These are phyloP conservation scores for Salix viminalis DNA, from an alignment of 345 rosid species.

Conservation along the genomic window DNA sequence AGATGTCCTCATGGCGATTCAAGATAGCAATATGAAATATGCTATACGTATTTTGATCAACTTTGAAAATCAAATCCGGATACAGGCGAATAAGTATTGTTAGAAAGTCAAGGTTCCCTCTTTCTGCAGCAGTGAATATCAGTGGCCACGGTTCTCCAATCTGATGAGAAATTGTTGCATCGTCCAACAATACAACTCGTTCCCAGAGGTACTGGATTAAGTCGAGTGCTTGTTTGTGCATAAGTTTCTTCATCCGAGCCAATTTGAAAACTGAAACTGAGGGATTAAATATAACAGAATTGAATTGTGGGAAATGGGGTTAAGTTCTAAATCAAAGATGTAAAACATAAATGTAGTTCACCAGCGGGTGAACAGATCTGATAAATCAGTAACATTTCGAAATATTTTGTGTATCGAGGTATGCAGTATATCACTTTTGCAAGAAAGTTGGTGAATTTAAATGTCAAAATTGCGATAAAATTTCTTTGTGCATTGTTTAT, in stretches of 20 bases:
- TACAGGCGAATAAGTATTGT: slow-evolving; percentile 13
- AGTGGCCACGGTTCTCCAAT: background rate
- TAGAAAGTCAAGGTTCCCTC: slow-evolving; percentile 37
- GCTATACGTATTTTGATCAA: slow-evolving; percentile 25
- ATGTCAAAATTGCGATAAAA: no score
- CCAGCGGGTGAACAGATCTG: no score
- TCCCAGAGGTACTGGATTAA: background rate
- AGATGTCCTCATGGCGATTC: slow-evolving; percentile 16
- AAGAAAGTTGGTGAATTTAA: no score
- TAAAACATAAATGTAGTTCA: no score
- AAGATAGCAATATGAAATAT: slow-evolving; percentile 22
- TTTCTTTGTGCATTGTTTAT: no score
- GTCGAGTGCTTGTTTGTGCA: background rate
- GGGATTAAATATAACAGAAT: background rate
- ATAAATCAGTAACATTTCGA: no score
- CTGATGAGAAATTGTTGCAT: background rate
- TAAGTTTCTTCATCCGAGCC: background rate
- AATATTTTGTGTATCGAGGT: no score
- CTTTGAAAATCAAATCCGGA: slow-evolving; percentile 37
- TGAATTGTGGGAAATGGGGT: no score
- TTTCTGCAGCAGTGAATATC: slow-evolving; percentile 7
- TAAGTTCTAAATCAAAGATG: no score
- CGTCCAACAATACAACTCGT: background rate
- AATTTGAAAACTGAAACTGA: background rate
- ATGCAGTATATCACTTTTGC: no score